Conservation (phyloP, 2,329 filamentous ascomycete genomes). For the Onygenales sp. region DNA sequence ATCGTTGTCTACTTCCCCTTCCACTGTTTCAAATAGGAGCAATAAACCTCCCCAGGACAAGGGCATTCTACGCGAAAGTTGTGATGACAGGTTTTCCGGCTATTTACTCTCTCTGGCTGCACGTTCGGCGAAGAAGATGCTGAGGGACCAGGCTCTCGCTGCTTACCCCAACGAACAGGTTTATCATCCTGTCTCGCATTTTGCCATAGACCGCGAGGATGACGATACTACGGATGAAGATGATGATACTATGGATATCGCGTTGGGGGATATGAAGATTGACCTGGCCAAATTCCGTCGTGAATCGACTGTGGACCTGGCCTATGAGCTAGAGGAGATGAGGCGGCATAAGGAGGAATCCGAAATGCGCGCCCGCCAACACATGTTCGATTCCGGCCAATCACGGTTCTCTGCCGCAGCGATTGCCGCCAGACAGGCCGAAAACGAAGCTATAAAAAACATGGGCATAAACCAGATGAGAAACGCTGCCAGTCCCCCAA, state of each 20-base stretch:
- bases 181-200: conserved; percentile 38
- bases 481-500: conserved; percentile 61
- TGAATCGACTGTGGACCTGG: conserved; percentile 37
- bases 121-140: conserved; percentile 66
- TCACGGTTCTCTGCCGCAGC: conserved; percentile 24
- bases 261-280: conserved; percentile 17
- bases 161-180: conserved; percentile 41
- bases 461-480: conserved; percentile 36
- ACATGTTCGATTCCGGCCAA: conserved; percentile 8
- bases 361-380: conserved; percentile 34
- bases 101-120: conserved; percentile 73
- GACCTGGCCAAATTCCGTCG: conserved; percentile 27
- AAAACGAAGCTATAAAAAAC: conserved; percentile 8
- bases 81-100: conserved; percentile 65
- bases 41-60: conserved; percentile 5
- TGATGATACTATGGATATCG: conserved; percentile 16
- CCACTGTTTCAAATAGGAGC: conserved; percentile 13
- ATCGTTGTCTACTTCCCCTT: conserved; percentile 17
- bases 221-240: conserved; percentile 23
- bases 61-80: conserved; percentile 41
- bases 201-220: conserved; percentile 35
- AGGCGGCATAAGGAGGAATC: conserved; percentile 63
- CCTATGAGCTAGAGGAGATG: conserved; percentile 74
- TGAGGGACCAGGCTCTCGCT: conserved; percentile 54
- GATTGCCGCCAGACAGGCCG: conserved; percentile 16